These are phyloP conservation scores for Microglena sp. DNA, from an alignment of 139 green algal species.

Conservation along the genomic window DNA sequence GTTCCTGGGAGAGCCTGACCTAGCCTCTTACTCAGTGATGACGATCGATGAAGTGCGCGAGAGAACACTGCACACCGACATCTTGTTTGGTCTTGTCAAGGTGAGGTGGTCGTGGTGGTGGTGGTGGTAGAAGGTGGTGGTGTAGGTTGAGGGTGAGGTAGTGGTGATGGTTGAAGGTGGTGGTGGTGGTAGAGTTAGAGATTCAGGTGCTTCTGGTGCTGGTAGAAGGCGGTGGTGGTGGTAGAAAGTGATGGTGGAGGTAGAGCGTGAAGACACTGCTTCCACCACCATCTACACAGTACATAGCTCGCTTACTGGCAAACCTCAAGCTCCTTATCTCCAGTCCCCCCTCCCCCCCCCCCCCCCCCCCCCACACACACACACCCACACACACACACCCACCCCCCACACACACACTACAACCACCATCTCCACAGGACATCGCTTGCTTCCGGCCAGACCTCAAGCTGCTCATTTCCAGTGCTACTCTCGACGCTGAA, in stretches of 20 bases:
- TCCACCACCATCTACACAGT: too few relatives aligned
- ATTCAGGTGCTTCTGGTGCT: too few relatives aligned
- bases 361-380: not conserved
- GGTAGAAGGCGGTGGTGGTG: too few relatives aligned
- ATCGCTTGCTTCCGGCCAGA: conserved; percentile 66
- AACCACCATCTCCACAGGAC: too few relatives aligned
- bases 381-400: not conserved
- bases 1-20: conserved; percentile 91
- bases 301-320: not conserved
- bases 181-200: too few relatives aligned
- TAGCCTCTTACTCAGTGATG: conserved; percentile 78
- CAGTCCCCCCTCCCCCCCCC: not conserved
- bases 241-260: too few relatives aligned
- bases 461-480: conserved; percentile 94
- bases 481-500: conserved; percentile 81
- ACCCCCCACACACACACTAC: not conserved
- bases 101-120: too few relatives aligned
- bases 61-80: conserved; percentile 90
- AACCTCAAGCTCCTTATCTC: not conserved
- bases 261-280: too few relatives aligned
- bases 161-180: too few relatives aligned
- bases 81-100: conserved; percentile 95
- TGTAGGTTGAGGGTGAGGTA: too few relatives aligned
- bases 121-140: too few relatives aligned
- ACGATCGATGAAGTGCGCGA: conserved; percentile 96